phyloP scores from a whole-genome alignment of 805 yeast genomes.

The Saccharomycopsis fibuligera region DNA sequence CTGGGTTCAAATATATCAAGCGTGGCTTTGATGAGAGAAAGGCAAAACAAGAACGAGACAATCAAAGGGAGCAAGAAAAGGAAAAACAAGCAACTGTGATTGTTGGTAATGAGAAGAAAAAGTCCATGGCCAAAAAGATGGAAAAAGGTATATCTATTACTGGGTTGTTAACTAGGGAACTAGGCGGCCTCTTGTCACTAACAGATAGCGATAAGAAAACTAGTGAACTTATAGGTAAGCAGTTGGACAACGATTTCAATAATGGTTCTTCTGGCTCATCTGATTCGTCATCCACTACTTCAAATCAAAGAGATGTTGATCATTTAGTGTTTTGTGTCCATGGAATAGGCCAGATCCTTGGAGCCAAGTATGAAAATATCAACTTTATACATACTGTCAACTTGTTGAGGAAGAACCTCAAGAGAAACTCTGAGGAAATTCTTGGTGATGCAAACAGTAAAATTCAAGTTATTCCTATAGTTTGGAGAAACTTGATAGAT shows the following conservation, averaged over 20 bases:
- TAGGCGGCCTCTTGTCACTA: background rate
- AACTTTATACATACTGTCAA: conserved; percentile 84
- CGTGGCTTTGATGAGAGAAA: conserved; percentile 18
- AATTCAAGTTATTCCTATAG: conserved; percentile 80
- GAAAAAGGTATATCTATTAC: background rate
- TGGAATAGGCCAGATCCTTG: conserved; percentile 90
- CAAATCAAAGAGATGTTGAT: conserved; percentile 25
- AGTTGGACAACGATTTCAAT: conserved; percentile 30
- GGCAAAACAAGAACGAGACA: background rate
- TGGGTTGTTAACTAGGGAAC: background rate
- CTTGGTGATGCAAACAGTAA: conserved; percentile 45
- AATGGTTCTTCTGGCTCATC: conserved; percentile 23
- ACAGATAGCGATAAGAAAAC: conserved; percentile 26
- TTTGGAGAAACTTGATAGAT: conserved; percentile 81
- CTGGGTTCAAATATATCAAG: conserved; percentile 11
- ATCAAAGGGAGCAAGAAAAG: conserved; percentile 19
- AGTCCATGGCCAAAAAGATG: background rate
- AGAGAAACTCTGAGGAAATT: conserved; percentile 39
- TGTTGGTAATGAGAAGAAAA: background rate
- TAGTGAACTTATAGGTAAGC: background rate
- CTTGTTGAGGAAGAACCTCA: conserved; percentile 53
- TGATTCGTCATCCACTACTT: background rate
- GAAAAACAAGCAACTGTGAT: conserved; percentile 19
- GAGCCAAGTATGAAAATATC: conserved; percentile 69
- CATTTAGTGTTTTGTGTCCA: conserved; percentile 81